These are phyloP conservation scores for Triticum timopheevii DNA, from an alignment of 176 grass and related monocot species.

Conservation along the genomic window DNA sequence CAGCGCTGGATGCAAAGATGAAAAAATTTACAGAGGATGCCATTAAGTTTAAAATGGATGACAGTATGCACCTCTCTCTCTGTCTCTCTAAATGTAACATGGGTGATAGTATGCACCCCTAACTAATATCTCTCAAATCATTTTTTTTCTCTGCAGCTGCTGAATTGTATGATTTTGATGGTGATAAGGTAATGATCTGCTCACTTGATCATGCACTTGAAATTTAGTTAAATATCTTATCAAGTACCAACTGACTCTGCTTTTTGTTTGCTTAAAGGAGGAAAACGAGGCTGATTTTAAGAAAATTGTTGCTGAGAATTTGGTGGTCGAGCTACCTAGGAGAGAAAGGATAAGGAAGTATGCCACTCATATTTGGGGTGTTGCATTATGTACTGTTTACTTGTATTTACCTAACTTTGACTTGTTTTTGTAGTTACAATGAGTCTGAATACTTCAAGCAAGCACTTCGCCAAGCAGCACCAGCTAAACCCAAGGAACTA, in stretches of 20 bases:
- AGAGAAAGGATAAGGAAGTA: constrained; percentile 97
- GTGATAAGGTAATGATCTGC: constrained; percentile 76
- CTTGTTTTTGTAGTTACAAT: constrained; percentile 60
- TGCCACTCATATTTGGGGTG: not conserved
- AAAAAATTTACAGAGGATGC: constrained; percentile 99
- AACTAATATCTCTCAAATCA: not conserved
- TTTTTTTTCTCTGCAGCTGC: constrained; percentile 58
- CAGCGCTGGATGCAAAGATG: constrained; percentile 98
- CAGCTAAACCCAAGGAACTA: constrained; percentile 86
- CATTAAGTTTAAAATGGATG: constrained; percentile 99
- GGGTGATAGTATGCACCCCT: constrained; percentile 70
- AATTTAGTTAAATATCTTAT: constrained; percentile 10
- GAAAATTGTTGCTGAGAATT: constrained; percentile 92
- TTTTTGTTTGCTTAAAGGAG: constrained; percentile 63
- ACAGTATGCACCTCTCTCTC: constrained; percentile 51
- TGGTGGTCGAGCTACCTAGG: constrained; percentile 95
- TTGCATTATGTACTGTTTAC: not conserved
- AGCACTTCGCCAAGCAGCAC: constrained; percentile 85
- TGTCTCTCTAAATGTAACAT: constrained; percentile 70
- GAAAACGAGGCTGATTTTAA: constrained; percentile 92
- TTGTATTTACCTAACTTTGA: constrained; percentile 12
- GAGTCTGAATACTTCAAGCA: constrained; percentile 99
- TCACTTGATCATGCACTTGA: not conserved
- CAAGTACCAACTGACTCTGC: not conserved
- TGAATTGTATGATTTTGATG: constrained; percentile 98